Evolutionary conservation across 805 yeast genomes (phyloP).

Genomic region (Wickerhamomyces ciferrii): DNA sequence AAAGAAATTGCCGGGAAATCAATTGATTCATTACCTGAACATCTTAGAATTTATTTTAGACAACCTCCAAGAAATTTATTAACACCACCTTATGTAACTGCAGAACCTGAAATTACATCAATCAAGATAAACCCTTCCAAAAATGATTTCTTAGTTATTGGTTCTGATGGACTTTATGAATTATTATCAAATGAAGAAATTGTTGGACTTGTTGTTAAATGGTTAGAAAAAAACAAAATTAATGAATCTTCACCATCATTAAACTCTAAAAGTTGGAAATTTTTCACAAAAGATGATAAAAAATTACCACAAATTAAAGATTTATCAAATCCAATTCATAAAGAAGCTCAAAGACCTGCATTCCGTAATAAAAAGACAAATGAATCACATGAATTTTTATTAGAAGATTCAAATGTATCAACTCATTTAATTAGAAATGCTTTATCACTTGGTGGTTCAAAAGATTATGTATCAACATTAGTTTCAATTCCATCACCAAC

Average conservation of each 20-base stretch:
- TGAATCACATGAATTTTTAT: constrained; percentile 36
- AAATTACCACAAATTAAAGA: constrained; percentile 62
- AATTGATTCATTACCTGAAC: constrained; percentile 60
- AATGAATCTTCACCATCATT: constrained; percentile 10
- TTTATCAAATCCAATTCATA: constrained; percentile 50
- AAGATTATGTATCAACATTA: constrained; percentile 83
- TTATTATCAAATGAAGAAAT: constrained; percentile 89
- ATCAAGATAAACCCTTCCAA: constrained; percentile 65
- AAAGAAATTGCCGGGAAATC: constrained; percentile 42
- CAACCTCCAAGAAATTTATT: constrained; percentile 63
- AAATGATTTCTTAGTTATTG: constrained; percentile 86
- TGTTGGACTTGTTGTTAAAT: constrained; percentile 84
- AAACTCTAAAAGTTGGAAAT: constrained; percentile 13
- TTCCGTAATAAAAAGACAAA: constrained; percentile 46
- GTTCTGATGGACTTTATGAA: constrained; percentile 92
- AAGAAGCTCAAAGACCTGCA: constrained; percentile 64
- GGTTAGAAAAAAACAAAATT: constrained; percentile 78
- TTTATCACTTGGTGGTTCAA: constrained; percentile 78
- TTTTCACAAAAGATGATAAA: constrained; percentile 25
- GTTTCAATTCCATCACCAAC: constrained; percentile 89
- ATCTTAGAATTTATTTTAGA: constrained; percentile 78
- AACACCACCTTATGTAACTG: constrained; percentile 97
- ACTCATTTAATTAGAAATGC: constrained; percentile 95
- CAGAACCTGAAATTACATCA: constrained; percentile 88
- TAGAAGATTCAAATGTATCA: constrained; percentile 84